Conservation (phyloP, 768 basidiomycete species). For the Scleroderma citrinum region DNA sequence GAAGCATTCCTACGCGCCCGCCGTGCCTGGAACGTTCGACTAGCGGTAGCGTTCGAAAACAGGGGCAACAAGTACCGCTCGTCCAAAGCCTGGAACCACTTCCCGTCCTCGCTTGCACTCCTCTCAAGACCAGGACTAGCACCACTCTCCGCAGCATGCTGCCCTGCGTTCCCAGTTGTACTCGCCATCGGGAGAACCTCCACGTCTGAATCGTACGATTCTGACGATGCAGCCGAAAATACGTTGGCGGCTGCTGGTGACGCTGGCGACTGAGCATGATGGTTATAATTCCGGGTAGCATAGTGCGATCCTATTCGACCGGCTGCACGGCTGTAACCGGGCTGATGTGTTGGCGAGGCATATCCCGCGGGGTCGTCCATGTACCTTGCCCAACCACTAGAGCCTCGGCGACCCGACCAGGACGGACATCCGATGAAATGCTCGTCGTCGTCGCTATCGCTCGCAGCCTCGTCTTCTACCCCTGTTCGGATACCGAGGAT, state of each 20-base stretch:
- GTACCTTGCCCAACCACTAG: constrained; percentile 39
- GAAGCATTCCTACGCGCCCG: constrained; percentile 48
- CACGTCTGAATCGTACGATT: constrained; percentile 71
- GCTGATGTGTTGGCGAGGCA: constrained; percentile 16
- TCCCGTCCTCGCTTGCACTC: constrained; percentile 61
- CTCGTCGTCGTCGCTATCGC: constrained; percentile 46
- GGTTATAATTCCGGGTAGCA: constrained; percentile 49
- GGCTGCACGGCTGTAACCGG: constrained; percentile 27
- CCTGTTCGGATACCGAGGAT: constrained; percentile 94
- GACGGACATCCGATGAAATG: constrained; percentile 23
- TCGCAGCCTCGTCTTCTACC: constrained; percentile 85
- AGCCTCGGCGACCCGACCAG: constrained; percentile 31
- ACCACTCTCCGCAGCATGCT: constrained; percentile 1
- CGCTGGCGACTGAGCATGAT: constrained; percentile 37
- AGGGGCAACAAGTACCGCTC: constrained; percentile 90
- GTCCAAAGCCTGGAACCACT: constrained; percentile 95
- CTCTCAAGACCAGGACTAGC: constrained; percentile 8
- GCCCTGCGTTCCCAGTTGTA: constrained; percentile 26
- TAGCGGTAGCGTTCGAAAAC: constrained; percentile 89
- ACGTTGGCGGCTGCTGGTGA: constrained; percentile 25
- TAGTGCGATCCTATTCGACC: constrained; percentile 58
- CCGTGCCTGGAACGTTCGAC: constrained; percentile 79
- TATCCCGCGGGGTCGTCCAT: constrained; percentile 40
- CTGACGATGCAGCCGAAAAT: constrained; percentile 69
- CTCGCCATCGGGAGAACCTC: constrained; percentile 77